These are phyloP conservation scores for Acacia acuminata DNA, from an alignment of 306 rosid genomes.

Conservation along the genomic window DNA sequence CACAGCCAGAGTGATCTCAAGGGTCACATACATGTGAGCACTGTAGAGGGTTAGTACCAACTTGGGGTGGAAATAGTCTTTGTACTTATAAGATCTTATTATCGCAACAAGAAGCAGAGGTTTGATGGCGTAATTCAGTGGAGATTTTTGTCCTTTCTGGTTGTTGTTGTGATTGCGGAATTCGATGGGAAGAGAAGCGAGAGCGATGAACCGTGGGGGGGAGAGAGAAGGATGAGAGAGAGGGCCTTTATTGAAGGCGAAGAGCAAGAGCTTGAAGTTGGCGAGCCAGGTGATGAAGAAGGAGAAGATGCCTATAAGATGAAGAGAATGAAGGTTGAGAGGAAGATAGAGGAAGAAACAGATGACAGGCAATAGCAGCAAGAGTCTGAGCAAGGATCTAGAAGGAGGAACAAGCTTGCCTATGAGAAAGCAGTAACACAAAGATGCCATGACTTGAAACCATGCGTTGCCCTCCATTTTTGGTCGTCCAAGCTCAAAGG, in stretches of 20 bases:
- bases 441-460: slow-evolving; percentile 28
- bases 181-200: slow-evolving; percentile 53
- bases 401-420: slow-evolving; percentile 24
- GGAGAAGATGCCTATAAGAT: too few species aligned
- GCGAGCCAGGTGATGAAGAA: background rate
- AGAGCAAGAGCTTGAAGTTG: background rate
- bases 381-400: background rate
- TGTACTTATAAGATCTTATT: background rate
- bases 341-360: background rate
- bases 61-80: slow-evolving; percentile 33
- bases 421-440: slow-evolving; percentile 34
- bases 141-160: slow-evolving; percentile 3
- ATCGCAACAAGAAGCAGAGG: slow-evolving; percentile 15
- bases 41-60: slow-evolving; percentile 5
- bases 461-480: slow-evolving; percentile 38
- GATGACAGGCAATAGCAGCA: background rate
- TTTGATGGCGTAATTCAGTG: slow-evolving; percentile 13
- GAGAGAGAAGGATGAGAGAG: slow-evolving; percentile 11
- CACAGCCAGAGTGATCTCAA: slow-evolving; percentile 37
- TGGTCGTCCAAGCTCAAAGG: background rate
- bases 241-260: background rate
- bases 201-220: slow-evolving; percentile 37
- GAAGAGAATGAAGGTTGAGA: background rate
- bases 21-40: slow-evolving; percentile 35
- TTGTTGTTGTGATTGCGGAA: background rate